These are phyloP conservation scores for Phialemoniopsis sp. DNA, from an alignment of 2,329 filamentous ascomycete species.

Conservation along the genomic window DNA sequence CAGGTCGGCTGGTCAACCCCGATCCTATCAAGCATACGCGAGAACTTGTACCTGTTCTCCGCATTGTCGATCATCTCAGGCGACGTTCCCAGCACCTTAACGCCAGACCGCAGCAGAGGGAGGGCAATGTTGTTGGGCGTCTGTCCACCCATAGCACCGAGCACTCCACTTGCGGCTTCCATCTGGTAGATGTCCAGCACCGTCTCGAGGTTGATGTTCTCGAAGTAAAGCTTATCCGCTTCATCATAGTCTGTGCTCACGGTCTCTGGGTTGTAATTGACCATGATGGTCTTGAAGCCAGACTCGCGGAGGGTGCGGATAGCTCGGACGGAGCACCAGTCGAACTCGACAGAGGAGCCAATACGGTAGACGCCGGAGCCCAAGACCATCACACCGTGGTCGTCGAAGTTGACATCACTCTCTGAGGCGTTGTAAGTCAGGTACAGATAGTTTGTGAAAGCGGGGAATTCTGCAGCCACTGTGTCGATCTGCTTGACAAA, in stretches of 20 bases:
- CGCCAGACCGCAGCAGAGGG: conserved; percentile 80
- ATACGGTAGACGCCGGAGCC: conserved; percentile 97
- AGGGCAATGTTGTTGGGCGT: conserved; percentile 97
- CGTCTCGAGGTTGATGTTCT: conserved; percentile 87
- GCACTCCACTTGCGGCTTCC: conserved; percentile 77
- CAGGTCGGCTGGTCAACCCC: conserved; percentile 94
- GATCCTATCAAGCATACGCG: conserved; percentile 93
- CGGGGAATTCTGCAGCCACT: conserved; percentile 93
- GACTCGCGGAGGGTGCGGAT: conserved; percentile 84
- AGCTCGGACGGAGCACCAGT: conserved; percentile 96
- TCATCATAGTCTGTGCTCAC: conserved; percentile 91
- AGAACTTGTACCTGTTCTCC: conserved; percentile 98
- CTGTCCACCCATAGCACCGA: conserved; percentile 95
- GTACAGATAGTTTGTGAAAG: conserved; percentile 93
- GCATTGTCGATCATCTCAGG: conserved; percentile 98
- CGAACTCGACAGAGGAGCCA: conserved; percentile 96
- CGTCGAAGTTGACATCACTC: conserved; percentile 78
- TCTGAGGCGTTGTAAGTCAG: conserved; percentile 90
- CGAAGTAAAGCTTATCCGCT: conserved; percentile 91
- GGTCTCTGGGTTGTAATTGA: conserved; percentile 90
- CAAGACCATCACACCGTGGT: conserved; percentile 93
- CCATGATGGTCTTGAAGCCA: conserved; percentile 93
- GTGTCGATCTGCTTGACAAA: conserved; percentile 98
- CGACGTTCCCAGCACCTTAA: conserved; percentile 91
- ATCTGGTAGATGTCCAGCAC: conserved; percentile 91